Percentiles rank a stretch among this genome's conserved stretches.
Evolutionary conservation across 2,329 filamentous ascomycete genomes (phyloP).

Genomic region (Aureobasidium leucospermi): DNA sequence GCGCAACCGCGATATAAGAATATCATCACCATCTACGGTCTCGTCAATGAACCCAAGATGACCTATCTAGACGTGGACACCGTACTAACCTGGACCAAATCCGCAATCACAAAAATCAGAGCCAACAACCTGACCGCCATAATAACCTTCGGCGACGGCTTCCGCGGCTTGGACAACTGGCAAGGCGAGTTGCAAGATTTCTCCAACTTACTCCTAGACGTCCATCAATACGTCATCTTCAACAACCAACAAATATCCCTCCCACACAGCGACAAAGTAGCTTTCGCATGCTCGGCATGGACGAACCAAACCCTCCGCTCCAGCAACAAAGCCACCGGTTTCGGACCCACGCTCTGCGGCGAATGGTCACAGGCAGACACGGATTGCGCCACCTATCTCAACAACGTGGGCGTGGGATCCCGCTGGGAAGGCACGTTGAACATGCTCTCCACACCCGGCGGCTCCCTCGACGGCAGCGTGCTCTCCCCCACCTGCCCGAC

Average conservation of each 20-base stretch:
- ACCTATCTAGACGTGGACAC: conserved; percentile 51
- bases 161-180: conserved; percentile 87
- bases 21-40: conserved; percentile 83
- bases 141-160: conserved; percentile 88
- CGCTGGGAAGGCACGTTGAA: conserved; percentile 87
- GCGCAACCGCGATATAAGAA: conserved; percentile 88
- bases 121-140: conserved; percentile 65
- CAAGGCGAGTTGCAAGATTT: conserved; percentile 69
- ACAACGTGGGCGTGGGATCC: conserved; percentile 80
- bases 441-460: conserved; percentile 39
- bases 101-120: conserved; percentile 65
- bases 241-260: conserved; percentile 79
- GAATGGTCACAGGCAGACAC: conserved; percentile 98
- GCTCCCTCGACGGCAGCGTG: conserved; percentile 54
- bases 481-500: conserved; percentile 68
- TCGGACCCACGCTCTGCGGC: conserved; percentile 87
- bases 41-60: conserved; percentile 93
- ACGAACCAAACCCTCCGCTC: conserved; percentile 66
- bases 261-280: conserved; percentile 74
- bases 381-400: conserved; percentile 80
- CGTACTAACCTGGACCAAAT: conserved; percentile 73
- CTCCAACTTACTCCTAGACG: conserved; percentile 77
- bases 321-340: conserved; percentile 68
- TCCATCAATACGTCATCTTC: conserved; percentile 98
- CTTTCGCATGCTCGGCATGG: conserved; percentile 85